A percentile compares a stretch with the other conserved stretches of the same genome.
Conservation (phyloP, 192 early-diverging fungal genomes). For the Coemansia sp. region DNA sequence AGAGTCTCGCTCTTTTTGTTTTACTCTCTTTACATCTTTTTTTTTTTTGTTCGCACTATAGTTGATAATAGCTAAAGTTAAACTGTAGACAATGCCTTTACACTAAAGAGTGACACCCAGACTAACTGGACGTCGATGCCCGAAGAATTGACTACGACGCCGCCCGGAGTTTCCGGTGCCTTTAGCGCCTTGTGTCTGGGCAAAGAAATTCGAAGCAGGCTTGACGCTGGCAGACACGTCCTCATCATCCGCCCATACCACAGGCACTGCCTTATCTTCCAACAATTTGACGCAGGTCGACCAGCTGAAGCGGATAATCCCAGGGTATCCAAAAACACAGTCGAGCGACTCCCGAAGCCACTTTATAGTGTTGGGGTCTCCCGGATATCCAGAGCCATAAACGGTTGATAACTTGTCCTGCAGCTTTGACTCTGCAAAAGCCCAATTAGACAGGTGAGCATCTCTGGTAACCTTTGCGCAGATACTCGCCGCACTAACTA, state of each 20-base stretch:
- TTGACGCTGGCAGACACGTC: slow-evolving; percentile 3
- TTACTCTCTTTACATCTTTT: not conserved
- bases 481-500: slow-evolving; percentile 94
- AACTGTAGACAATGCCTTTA: not conserved
- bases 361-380: slow-evolving; percentile 82
- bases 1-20: not conserved
- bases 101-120: slow-evolving; percentile 23
- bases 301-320: slow-evolving; percentile 94
- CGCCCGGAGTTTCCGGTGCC: not conserved
- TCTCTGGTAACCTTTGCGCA: slow-evolving; percentile 81
- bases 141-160: slow-evolving; percentile 41
- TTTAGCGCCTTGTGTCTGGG: not conserved
- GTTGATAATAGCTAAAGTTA: not conserved
- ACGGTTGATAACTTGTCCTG: slow-evolving; percentile 45
- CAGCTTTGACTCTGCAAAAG: slow-evolving; percentile 40
- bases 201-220: slow-evolving; percentile 10
- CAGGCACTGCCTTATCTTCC: slow-evolving; percentile 45
- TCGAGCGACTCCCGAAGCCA: slow-evolving; percentile 83
- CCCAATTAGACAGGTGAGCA: slow-evolving; percentile 38
- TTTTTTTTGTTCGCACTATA: not conserved
- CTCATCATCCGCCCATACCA: slow-evolving; percentile 38
- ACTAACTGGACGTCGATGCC: slow-evolving; percentile 13
- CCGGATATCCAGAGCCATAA: slow-evolving; percentile 92
- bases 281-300: slow-evolving; percentile 75
- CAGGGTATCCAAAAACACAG: slow-evolving; percentile 89